phyloP scores from a whole-genome alignment of 805 yeast species.

The Wickerhamomyces bisporus region DNA sequence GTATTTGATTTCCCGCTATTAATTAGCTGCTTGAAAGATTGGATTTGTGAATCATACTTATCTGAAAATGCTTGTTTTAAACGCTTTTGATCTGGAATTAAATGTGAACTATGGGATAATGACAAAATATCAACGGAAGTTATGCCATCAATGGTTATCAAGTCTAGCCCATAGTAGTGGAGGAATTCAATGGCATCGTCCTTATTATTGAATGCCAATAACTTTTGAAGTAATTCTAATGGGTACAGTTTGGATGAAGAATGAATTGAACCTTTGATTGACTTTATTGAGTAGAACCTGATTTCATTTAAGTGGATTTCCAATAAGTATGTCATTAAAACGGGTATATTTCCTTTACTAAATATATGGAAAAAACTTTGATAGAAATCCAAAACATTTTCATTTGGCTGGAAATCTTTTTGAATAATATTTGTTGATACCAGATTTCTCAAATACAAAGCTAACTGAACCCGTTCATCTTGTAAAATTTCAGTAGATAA shows the following conservation, averaged over 20 bases:
- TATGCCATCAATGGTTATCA: slow-evolving; percentile 28
- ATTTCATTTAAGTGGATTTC: slow-evolving; percentile 80
- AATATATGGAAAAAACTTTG: slow-evolving; percentile 57
- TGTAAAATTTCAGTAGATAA: slow-evolving; percentile 54
- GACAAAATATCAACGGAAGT: slow-evolving; percentile 38
- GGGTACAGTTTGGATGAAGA: slow-evolving; percentile 64
- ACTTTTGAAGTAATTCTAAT: slow-evolving; percentile 36
- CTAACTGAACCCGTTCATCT: slow-evolving; percentile 59
- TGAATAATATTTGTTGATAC: slow-evolving; percentile 54
- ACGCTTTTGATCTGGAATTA: slow-evolving; percentile 33
- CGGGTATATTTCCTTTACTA: slow-evolving; percentile 49
- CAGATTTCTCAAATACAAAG: slow-evolving; percentile 63
- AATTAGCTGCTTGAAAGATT: slow-evolving; percentile 30
- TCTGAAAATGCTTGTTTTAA: slow-evolving; percentile 42
- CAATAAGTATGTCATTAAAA: slow-evolving; percentile 63
- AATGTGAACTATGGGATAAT: slow-evolving; percentile 32
- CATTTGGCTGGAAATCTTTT: slow-evolving; percentile 46
- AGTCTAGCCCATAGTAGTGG: slow-evolving; percentile 55
- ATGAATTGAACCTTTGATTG: slow-evolving; percentile 64
- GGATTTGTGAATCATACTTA: slow-evolving; percentile 36
- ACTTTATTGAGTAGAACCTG: slow-evolving; percentile 64
- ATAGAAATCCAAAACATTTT: slow-evolving; percentile 58
- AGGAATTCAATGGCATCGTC: slow-evolving; percentile 54
- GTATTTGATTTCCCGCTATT: slow-evolving; percentile 11
- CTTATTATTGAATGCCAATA: slow-evolving; percentile 64